These are phyloP conservation scores for Schizophyllum amplum DNA, from an alignment of 1,284 basidiomycete genomes.

Conservation along the genomic window DNA sequence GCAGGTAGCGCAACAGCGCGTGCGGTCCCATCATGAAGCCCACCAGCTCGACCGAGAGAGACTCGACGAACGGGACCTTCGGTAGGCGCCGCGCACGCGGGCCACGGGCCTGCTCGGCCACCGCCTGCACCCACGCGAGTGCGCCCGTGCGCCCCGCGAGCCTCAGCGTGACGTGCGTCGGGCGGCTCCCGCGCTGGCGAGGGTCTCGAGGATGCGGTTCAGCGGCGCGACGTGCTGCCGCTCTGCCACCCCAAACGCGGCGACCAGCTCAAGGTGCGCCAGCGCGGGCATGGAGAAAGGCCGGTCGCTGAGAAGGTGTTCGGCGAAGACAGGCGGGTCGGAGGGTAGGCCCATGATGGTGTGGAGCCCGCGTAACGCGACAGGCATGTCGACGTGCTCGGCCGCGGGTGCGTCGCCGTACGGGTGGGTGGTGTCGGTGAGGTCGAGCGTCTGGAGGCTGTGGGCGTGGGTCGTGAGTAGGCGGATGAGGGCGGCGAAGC, in stretches of 20 bases:
- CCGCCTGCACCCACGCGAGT: not conserved
- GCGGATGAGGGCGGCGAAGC: not conserved
- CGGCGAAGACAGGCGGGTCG: not conserved
- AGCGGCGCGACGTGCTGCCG: not conserved
- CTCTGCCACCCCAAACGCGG: not conserved
- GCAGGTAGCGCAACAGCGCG: not conserved
- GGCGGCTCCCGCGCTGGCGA: not conserved
- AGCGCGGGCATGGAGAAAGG: not conserved
- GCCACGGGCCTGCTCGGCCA: not conserved
- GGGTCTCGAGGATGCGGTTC: not conserved
- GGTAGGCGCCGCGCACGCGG: not conserved
- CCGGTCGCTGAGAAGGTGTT: not conserved
- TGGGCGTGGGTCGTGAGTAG: not conserved
- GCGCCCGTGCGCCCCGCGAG: not conserved
- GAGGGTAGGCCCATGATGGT: not conserved
- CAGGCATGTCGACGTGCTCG: not conserved
- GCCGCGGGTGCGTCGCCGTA: not conserved
- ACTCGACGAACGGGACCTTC: not conserved
- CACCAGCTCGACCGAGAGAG: not conserved
- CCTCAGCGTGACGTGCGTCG: not conserved
- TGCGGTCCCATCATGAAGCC: not conserved
- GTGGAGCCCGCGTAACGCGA: not conserved
- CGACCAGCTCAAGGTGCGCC: not conserved
- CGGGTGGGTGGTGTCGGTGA: not conserved
- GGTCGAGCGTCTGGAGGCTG: not conserved